These are phyloP conservation scores for Candida orba DNA, from an alignment of 805 yeast genomes.

Conservation along the genomic window DNA sequence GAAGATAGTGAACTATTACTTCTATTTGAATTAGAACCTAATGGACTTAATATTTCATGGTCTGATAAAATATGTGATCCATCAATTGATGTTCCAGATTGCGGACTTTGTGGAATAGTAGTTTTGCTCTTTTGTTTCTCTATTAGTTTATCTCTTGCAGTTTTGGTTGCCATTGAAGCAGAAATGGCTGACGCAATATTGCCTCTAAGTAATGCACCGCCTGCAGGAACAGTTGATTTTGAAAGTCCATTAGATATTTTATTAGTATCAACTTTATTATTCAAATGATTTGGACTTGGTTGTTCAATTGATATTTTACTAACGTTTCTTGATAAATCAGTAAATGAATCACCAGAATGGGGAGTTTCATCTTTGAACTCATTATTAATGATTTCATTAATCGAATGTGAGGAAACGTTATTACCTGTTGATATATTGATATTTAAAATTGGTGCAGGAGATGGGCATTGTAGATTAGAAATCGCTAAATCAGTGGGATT, in stretches of 20 bases:
- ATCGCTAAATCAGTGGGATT: slow-evolving; percentile 52
- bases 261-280: neutral
- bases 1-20: slow-evolving; percentile 21
- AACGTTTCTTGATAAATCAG: neutral
- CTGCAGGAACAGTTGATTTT: slow-evolving; percentile 35
- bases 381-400: slow-evolving; percentile 17
- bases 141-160: slow-evolving; percentile 24
- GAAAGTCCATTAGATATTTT: neutral
- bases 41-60: neutral
- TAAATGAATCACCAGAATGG: neutral
- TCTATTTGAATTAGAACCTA: slow-evolving; percentile 1
- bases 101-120: slow-evolving; percentile 10
- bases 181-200: slow-evolving; percentile 32
- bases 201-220: slow-evolving; percentile 37
- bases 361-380: slow-evolving; percentile 10
- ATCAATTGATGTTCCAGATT: neutral
- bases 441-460: slow-evolving; percentile 64
- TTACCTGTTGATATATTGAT: slow-evolving; percentile 22
- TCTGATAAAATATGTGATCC: neutral
- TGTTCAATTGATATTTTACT: neutral
- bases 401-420: slow-evolving; percentile 20
- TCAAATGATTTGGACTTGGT: slow-evolving; percentile 1
- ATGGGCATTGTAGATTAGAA: slow-evolving; percentile 56
- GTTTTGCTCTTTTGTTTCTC: neutral
- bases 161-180: slow-evolving; percentile 33